Base-by-base conservation (phyloP, 495 filamentous ascomycete genomes). In the Aspergillus coremiiformis region DNA sequence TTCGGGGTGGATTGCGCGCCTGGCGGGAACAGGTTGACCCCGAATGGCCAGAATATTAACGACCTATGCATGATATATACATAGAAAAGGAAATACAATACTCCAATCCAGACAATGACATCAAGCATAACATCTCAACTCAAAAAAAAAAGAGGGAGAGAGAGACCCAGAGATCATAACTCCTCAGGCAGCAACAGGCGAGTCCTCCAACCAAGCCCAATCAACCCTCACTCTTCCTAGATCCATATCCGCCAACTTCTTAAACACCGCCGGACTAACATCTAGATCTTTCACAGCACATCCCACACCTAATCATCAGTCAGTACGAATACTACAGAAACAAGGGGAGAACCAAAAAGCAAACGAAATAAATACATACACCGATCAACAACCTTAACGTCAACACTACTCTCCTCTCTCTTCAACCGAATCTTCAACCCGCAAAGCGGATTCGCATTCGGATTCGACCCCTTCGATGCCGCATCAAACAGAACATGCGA, bases 21-120 rank as follows among this genome's bases (percentile, higher is more conserved):
- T 98, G 92, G 93, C 83, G 82, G 62, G 71, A 82, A 19, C 76
- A 89, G 47, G 79, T 96, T 14, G 89, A 95, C 64, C 69, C 68
- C 1, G 71, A 72, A 0, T 89, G 89, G 66, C 90, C 92, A 19
- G 76, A 81, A 29, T 81, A 81, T 59, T 81, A 51, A 41, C 19
- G 21, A 24, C 1, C 6, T 12, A 14, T 5, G 8, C 42, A 14
- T 24, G n/a, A 20, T 24, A 15, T 44, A 27, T 24, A 23, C 22
- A 24, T n/a, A 44, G 5, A 6, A 44, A 22, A 39, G 5, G 32
- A 26, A 2, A 39, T 8, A 37, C 2, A 39, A 39, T n/a, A 37
- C 19, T 1, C 8, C 14, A 23, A 49, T 12, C 5, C 3, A 44
- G 0, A 44, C n/a, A 35, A 23, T 11, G 12, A 39, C 15, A 39